A percentile compares a stretch with the other conserved stretches of the same genome.
phyloP scores from a whole-genome alignment of 2,329 filamentous ascomycete genomes.

The Dothideomycetes sp. region DNA sequence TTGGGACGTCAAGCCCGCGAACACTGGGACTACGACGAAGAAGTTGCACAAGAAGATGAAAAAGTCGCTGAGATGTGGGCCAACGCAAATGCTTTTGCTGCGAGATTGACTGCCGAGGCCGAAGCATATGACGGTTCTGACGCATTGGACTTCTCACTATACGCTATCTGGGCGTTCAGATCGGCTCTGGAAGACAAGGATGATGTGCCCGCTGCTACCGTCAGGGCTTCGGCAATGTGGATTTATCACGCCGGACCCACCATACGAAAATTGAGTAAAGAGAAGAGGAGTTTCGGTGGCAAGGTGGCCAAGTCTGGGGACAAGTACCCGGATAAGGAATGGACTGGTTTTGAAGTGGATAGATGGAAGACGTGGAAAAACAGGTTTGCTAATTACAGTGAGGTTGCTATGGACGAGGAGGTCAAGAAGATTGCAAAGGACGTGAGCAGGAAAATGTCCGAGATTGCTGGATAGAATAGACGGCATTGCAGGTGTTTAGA shows the following conservation, averaged over 20 bases:
- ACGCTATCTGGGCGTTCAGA: constrained; percentile 24
- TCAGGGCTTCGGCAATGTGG: constrained; percentile 24
- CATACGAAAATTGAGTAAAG: constrained; percentile 17
- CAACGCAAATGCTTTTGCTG: constrained; percentile 25
- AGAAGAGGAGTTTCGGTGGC: constrained; percentile 23
- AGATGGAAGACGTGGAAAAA: constrained; percentile 23
- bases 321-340: constrained; percentile 18
- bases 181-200: constrained; percentile 20
- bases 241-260: constrained; percentile 22
- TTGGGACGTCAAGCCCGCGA: constrained; percentile 25
- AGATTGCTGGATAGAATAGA: too few relatives aligned
- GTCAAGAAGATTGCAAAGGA: constrained; percentile 7
- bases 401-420: constrained; percentile 1
- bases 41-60: constrained; percentile 18
- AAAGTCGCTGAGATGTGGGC: constrained; percentile 20
- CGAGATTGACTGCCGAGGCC: constrained; percentile 19
- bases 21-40: constrained; percentile 20
- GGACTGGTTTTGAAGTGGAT: constrained; percentile 22
- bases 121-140: constrained; percentile 16
- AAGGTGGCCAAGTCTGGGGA: constrained; percentile 23
- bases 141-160: constrained; percentile 22
- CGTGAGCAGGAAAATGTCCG: too few relatives aligned
- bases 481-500: too few relatives aligned
- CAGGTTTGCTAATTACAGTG: constrained; percentile 13
- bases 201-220: constrained; percentile 15